A percentile compares a stretch with the other conserved stretches of the same genome.
These are phyloP conservation scores for Heteromeles arbutifolia DNA, from an alignment of 306 rosid species.

Conservation along the genomic window DNA sequence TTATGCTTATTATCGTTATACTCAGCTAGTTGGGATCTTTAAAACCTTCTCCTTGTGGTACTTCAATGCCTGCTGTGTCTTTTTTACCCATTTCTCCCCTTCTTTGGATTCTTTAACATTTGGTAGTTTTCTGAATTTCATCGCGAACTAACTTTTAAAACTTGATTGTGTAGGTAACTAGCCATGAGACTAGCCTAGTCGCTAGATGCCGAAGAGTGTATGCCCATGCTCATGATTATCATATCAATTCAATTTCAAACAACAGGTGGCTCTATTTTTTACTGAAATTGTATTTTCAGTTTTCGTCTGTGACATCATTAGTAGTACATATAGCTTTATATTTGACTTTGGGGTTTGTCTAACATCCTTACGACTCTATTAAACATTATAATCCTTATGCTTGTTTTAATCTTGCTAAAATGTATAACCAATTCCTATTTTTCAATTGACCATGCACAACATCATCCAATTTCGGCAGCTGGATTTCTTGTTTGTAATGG, in stretches of 20 bases:
- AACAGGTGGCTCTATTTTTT: slow-evolving; percentile 65
- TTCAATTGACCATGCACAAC: background rate
- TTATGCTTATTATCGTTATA: background rate
- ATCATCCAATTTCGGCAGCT: background rate
- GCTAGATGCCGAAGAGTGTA: slow-evolving; percentile 98
- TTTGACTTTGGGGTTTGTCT: background rate
- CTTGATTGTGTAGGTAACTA: slow-evolving; percentile 59
- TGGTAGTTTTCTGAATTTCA: slow-evolving; percentile 3
- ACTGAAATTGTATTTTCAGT: background rate
- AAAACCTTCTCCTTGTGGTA: background rate
- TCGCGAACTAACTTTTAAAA: slow-evolving; percentile 21
- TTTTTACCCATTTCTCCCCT: background rate
- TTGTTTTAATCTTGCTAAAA: background rate
- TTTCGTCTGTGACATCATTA: background rate
- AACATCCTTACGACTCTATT: background rate
- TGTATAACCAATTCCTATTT: background rate
- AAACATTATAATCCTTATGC: background rate
- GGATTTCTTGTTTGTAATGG: background rate
- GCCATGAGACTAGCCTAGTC: slow-evolving; percentile 70
- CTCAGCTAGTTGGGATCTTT: background rate
- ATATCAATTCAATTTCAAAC: slow-evolving; percentile 93
- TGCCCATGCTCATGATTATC: slow-evolving; percentile 99
- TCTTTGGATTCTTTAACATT: slow-evolving; percentile 8
- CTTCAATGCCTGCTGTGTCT: background rate
- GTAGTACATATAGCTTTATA: background rate